Percentiles rank a stretch among this genome's conserved stretches.
Conservation (phyloP, 257 asterid genomes). For the Solanum rostratum region DNA sequence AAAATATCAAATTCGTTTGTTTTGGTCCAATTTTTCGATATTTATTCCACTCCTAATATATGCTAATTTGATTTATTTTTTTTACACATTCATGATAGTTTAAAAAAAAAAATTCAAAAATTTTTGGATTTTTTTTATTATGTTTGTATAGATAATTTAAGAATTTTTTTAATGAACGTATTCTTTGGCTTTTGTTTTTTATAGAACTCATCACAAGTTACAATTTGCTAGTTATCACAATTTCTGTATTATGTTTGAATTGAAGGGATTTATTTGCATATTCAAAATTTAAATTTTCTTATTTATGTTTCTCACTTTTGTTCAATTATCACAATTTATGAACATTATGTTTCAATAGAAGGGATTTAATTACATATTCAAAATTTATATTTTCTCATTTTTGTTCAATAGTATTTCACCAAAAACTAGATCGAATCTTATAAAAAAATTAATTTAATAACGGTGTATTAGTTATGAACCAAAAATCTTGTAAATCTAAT, state of each 20-base stretch:
- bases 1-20: too few species aligned
- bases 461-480: neutral
- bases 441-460: too few species aligned
- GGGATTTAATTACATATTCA: too few species aligned
- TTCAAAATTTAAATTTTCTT: neutral
- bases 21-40: too few species aligned
- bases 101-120: too few species aligned
- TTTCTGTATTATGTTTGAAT: neutral
- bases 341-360: too few species aligned
- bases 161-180: neutral
- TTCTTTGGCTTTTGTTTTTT: neutral
- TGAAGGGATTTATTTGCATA: neutral
- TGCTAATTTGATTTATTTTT: too few species aligned
- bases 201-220: neutral
- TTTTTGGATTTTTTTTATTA: neutral
- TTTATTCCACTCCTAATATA: too few species aligned
- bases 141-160: neutral
- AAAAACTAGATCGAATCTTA: neutral
- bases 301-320: neutral
- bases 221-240: neutral
- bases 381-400: too few species aligned
- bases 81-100: too few species aligned
- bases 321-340: too few species aligned
- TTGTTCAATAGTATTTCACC: neutral
- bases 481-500: neutral